Evolutionary conservation across 169 alveolate species (phyloP).

Genomic region (Eimeria necatrix): DNA sequence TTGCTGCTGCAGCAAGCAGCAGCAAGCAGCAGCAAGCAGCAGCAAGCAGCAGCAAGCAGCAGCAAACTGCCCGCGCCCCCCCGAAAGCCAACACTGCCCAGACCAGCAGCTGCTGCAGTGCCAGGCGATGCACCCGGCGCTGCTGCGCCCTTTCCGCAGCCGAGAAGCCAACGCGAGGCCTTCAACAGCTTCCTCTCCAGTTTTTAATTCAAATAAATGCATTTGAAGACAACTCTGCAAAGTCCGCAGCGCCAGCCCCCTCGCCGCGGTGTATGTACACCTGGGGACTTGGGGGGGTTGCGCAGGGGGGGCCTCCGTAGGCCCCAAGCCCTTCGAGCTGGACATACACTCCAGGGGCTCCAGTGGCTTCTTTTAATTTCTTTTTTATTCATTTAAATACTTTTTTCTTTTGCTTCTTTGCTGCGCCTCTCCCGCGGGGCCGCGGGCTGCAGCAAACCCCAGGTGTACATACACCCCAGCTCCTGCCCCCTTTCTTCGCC

Average conservation of each 20-base stretch:
- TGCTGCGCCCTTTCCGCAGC: background rate
- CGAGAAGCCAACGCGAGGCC: background rate
- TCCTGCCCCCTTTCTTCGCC: background rate
- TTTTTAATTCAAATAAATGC: background rate
- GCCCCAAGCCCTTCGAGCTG: background rate
- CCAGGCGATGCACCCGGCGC: slow-evolving; percentile 52
- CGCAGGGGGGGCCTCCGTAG: slow-evolving; percentile 52
- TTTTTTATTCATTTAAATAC: no score
- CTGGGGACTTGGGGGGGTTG: slow-evolving; percentile 46
- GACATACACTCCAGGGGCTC: background rate
- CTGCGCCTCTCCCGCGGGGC: no score
- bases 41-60: no score
- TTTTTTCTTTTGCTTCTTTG: no score
- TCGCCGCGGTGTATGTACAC: background rate
- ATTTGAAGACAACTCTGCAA: background rate
- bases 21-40: no score
- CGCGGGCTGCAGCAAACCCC: background rate
- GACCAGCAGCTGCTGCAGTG: background rate
- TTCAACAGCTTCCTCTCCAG: background rate
- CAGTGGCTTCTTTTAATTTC: no score
- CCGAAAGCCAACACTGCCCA: no score
- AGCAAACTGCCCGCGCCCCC: no score
- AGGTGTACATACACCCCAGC: slow-evolving; percentile 30
- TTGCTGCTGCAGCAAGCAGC: no score
- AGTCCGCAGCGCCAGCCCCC: background rate